These are phyloP conservation scores for Leccinum pachyderme DNA, from an alignment of 1,284 basidiomycete species.

Conservation along the genomic window DNA sequence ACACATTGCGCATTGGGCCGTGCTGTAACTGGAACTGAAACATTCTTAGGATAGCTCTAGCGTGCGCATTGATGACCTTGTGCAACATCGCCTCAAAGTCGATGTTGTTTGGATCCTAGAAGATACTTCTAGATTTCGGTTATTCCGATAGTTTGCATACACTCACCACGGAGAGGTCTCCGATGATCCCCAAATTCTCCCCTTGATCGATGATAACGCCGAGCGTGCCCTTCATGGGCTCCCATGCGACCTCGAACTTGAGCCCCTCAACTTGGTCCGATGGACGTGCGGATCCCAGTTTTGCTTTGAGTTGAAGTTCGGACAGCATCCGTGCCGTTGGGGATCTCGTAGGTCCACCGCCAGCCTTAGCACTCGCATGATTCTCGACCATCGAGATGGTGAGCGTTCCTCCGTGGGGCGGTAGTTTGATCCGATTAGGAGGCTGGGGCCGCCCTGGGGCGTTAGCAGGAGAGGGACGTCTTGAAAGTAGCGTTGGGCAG, in stretches of 20 bases:
- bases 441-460: constrained; percentile 34
- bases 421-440: constrained; percentile 44
- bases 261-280: constrained; percentile 72
- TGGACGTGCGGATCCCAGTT: constrained; percentile 49
- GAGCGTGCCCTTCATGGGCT: constrained; percentile 58
- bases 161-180: constrained; percentile 48
- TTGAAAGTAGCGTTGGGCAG: constrained; percentile 24
- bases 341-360: constrained; percentile 43
- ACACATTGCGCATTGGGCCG: constrained; percentile 49
- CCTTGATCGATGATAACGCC: constrained; percentile 50
- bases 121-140: constrained; percentile 1
- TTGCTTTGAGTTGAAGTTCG: constrained; percentile 60
- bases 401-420: constrained; percentile 55
- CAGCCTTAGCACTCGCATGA: constrained; percentile 36
- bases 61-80: constrained; percentile 59
- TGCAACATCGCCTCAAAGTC: constrained; percentile 68
- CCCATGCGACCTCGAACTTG: constrained; percentile 60
- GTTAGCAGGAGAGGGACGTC: constrained; percentile 45
- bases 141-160: background rate
- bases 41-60: constrained; percentile 53
- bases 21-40: constrained; percentile 54
- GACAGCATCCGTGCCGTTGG: constrained; percentile 55
- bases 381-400: constrained; percentile 48
- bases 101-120: constrained; percentile 61
- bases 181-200: constrained; percentile 39